Conservation (phyloP, 2,329 filamentous ascomycete genomes). For the Alternaria gaisen region DNA sequence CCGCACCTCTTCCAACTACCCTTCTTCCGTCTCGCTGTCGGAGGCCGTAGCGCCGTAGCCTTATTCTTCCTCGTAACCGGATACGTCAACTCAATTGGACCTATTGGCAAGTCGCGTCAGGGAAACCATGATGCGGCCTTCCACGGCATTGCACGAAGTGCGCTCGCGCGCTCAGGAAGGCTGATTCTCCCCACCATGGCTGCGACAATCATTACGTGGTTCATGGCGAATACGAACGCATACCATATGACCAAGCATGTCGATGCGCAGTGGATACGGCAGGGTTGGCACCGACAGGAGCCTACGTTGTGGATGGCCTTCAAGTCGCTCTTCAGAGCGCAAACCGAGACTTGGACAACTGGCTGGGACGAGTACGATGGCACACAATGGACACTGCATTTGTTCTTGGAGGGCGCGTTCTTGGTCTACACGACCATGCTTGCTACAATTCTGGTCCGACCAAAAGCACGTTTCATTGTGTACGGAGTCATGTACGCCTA, state of each 20-base stretch:
- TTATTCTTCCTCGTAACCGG: conserved; percentile 65
- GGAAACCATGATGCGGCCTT: conserved; percentile 65
- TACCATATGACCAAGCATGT: conserved; percentile 65
- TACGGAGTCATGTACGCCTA: conserved; percentile 52
- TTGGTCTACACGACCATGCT: conserved; percentile 55
- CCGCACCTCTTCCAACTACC: conserved; percentile 66
- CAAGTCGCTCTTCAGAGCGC: conserved; percentile 41
- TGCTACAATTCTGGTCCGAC: conserved; percentile 51
- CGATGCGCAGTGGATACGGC: conserved; percentile 67
- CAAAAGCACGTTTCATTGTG: conserved; percentile 48
- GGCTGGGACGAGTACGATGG: conserved; percentile 54
- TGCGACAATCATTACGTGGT: conserved; percentile 65
- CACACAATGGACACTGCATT: conserved; percentile 55
- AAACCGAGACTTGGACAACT: conserved; percentile 50
- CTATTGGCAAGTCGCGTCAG: conserved; percentile 63
- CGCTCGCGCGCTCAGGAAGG: conserved; percentile 66
- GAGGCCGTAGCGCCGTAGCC: conserved; percentile 55
- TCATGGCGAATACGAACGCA: conserved; percentile 64
- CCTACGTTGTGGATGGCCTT: conserved; percentile 44
- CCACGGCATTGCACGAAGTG: conserved; percentile 63
- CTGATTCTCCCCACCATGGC: conserved; percentile 66
- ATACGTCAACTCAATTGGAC: conserved; percentile 70
- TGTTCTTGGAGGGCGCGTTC: conserved; percentile 55
- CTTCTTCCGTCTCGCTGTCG: conserved; percentile 66
- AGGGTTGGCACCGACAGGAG: conserved; percentile 50